Percentiles rank a stretch among this genome's conserved stretches.
These are phyloP conservation scores for Leishmania turanica DNA, from an alignment of 208 protist species.

Conservation along the genomic window DNA sequence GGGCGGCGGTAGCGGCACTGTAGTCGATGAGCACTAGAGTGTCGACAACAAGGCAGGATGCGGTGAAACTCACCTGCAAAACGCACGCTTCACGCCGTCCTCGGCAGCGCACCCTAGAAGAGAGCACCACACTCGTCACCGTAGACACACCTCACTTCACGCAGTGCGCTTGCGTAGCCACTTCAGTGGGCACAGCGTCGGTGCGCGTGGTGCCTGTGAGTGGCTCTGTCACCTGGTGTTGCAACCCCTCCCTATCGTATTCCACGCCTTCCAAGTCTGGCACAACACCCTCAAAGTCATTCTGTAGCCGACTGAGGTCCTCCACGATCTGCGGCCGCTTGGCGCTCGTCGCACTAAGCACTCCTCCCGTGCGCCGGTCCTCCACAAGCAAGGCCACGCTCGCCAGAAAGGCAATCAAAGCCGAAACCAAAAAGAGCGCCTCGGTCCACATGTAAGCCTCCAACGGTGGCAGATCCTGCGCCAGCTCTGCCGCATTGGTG, in stretches of 20 bases:
- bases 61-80: neutral
- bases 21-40: neutral
- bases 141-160: neutral
- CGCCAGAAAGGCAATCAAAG: constrained; percentile 41
- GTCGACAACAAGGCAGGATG: neutral
- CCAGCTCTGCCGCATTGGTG: neutral
- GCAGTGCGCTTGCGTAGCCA: neutral
- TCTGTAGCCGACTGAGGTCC: constrained; percentile 17
- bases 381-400: constrained; percentile 54
- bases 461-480: constrained; percentile 45
- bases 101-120: neutral
- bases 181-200: constrained; percentile 3
- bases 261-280: constrained; percentile 21
- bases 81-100: neutral
- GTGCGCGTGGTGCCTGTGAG: constrained; percentile 3
- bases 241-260: constrained; percentile 11
- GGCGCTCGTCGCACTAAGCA: constrained; percentile 50
- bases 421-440: constrained; percentile 54
- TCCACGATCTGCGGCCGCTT: constrained; percentile 42
- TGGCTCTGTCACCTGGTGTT: neutral
- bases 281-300: constrained; percentile 28
- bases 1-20: neutral
- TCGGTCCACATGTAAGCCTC: constrained; percentile 69
- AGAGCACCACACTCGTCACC: too few species aligned
- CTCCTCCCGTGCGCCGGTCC: constrained; percentile 48